Base-by-base conservation (phyloP, 352 stramenopile species). In the Globisporangium barbulae region DNA sequence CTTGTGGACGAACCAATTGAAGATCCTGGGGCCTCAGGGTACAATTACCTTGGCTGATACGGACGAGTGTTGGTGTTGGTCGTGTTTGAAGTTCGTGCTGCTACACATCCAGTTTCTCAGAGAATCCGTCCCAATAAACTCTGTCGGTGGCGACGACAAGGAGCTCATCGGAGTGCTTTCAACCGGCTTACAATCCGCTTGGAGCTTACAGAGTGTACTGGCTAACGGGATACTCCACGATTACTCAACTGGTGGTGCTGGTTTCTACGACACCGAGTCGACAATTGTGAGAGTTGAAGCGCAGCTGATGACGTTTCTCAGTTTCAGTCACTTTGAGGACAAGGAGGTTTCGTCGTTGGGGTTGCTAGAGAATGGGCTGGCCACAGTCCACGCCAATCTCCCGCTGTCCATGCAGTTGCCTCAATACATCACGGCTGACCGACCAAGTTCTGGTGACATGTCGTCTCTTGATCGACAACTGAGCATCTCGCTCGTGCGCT, bases 381-480 rank as follows among this genome's bases (percentile, higher is more conserved):
- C 10, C 6, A 39, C 35, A 10, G 70, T 78, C 42, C 59, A 73
- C 17, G 17, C 6, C 0, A 33, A 76, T 8, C 56, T 83, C 12
- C 75, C 68, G 9, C 15, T 58, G 30, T 13, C 28, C 6, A 50
- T 68, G 25, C 68, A 53, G 13, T 28, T 37, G 6, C 15, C 48
- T 8, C 12, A 39, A 45, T 44, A 44, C 28, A 22, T 8, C 5
- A 55, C 21, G 15, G 2, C 17, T 30, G 3, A 4, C 10, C 10
- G 17, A 35, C 6, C 41, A 21, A 10, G 5, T 2, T 56, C 7
- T n/a, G 22, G 13, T 13, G 56, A 70, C 35, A 59, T 6, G 15
- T 47, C 17, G 17, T 72, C 71, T 1, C 12, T 85, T 4, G 76
- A 89, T 67, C 78, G 74, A n/a, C 79, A 85, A 42, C 53, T 88